Evolutionary conservation across 225 moss, liverwort and hornwort genomes (phyloP), one percentile per base, ranked within the genome.

Genomic region (Sphagnum tenellum): DNA sequence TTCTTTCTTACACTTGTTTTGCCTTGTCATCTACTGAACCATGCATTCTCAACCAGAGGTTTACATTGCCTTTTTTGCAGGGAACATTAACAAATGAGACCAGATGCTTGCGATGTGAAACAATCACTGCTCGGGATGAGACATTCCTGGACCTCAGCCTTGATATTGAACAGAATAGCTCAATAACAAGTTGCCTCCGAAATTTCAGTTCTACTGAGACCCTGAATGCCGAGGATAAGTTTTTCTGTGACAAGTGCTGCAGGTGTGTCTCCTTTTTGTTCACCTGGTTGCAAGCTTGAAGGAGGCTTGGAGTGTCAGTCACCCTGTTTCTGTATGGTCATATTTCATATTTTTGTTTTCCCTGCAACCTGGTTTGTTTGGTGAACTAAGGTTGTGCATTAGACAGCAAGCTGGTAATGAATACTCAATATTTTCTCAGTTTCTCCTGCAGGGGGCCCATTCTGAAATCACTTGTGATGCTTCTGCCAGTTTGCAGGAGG

Each of bases 191-290:
- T 70, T 96, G 95, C 75, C 81, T 96, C 57, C 89, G 95, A 67
- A 96, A 96, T 71, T 96, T 96, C 61, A 96, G 95, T 63, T 92
- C 92, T 11, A 96, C 95, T 45, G 95, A 96, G 74, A 96, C 92
- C 9, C 68, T 96, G 76, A 96, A 96, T 78, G 95, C 95, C 0
- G 95, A 96, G 72, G 95, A 96, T 74, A 96, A 96, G 75, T 96
- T 96, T 71, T 96, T 96, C 64, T 96, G 95, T 74, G 95, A 96
- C 68, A 92, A 92, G 76, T 96, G 95, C 71, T 96, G 95, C 95
- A 92, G 95, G 94, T 91, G 72, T 48, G 69, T 14, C 6, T 47
- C 3, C 8, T 5, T n/a, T 46, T 1, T 29, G 29, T 63, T 12
- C 14, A 8, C 55, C 12, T 11, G 4, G 44, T 29, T 29, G 29